Evolutionary conservation across 73 alveolate genomes (phyloP), one percentile per base, ranked within the genome.

Genomic region (Diophrys appendiculata): DNA sequence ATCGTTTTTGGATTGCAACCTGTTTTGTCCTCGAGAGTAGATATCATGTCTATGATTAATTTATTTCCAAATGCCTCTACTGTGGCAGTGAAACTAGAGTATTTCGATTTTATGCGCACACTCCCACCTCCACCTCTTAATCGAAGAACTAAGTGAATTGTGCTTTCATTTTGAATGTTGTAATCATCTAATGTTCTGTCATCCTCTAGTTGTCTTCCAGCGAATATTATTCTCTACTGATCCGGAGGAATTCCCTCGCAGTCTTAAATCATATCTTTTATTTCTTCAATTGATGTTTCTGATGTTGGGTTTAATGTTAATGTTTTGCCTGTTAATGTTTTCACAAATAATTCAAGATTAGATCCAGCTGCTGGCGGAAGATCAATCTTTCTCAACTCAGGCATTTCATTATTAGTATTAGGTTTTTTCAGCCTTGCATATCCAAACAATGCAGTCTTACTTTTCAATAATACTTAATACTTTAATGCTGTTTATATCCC

Each of bases 171-270:
- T 82, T 25, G 22, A 26, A 94, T 86, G 69, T 82, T 78, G 71
- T 85, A 91, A 29, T 91, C 93, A 0, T 81, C 27, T 0, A 94
- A 60, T 33, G 96, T 91, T 67, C 86, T 52, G 33, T 81, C 65
- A 69, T 94, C 94, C 30, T 94, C 97, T 73, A 95, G 78, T 83
- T 87, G 92, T 34, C 22, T 89, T 26, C 96, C 93, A 8, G 90
- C 91, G 68, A 83, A 87, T 65, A 95, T 76, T 27, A 95, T 26
- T 84, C 99, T 86, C 70, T 95, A 90, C 69, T 90, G 88, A 69
- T 92, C 95, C 29, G 92, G 91, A 0, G 98, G 96, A 25, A 95
- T 95, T 30, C 99, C 97, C 78, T 91, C 96, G 22, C 11, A 55
- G 71, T 94, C 97, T 68, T 88, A 69, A 34, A 94, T 81, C 68